Base-by-base conservation (phyloP, 495 filamentous ascomycete species). In the Lophiotrema nucula region DNA sequence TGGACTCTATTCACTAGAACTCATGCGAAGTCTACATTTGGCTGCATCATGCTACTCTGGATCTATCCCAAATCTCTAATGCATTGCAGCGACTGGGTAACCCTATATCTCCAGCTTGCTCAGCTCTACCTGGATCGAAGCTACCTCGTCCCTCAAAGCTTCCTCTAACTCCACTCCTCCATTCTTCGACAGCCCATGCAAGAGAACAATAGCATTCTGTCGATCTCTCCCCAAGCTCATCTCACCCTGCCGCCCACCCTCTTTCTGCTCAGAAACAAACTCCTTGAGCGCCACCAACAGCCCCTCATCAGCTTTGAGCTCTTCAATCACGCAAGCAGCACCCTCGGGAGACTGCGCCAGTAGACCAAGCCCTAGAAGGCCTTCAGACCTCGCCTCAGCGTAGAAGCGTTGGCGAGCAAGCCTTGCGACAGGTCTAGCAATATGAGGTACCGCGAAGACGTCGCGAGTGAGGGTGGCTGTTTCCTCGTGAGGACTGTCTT, bases 321-420 rank as follows among this genome's bases (percentile, higher is more conserved):
- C 53, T 8, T 59, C 41, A 3, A 63, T 41, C 3, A 67, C 46
- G 25, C 39, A 44, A 4, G 41, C 41, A n/a, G 59, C 59, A 3
- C 64, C 64, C 31, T 58, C 59, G 2, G 47, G 27, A 1, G 49
- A 56, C 18, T 60, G 59, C 27, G 45, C 54, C 54, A 67, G 55
- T 13, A 67, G 24, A 27, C 59, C 64, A 19, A 67, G 59, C 13
- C 64, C 64, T 8, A 67, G 37, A 2, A 62, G 45, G 12, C 54
- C 64, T 54, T 67, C 64, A 16, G 64, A 62, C 31, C 58, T 41
- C 10, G 58, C 63, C 6, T 61, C 58, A 11, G 64, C 64, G 43
- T 31, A 67, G 43, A 63, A 63, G 23, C 55, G 54, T 31, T 67
- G 64, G n/a, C 51, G 58, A 16, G 56, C 45, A 27, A 67, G 59